Evolutionary conservation across 2,329 filamentous ascomycete species (phyloP), one percentile per base, ranked within the genome.

Genomic region (Cladosporium velox): DNA sequence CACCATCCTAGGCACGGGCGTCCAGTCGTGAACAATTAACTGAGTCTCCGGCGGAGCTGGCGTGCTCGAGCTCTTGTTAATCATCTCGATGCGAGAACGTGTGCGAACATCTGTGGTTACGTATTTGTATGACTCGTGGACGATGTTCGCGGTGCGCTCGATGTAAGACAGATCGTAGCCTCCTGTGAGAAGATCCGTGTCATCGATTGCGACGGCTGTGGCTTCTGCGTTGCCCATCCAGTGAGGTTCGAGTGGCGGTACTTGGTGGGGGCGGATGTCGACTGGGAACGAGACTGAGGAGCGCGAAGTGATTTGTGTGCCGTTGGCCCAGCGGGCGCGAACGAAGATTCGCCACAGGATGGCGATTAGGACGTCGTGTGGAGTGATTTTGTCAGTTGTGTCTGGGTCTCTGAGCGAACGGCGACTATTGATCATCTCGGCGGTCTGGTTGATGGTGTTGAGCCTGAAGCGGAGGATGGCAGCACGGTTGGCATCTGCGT

Each of bases 301-400:
- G 38, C 4, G 49, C 59, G 66, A 14, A 44, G 18, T 54, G 52
- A 30, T n/a, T 4, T 47, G 35, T 7, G 38, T 12, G 62, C 59
- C 21, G 47, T 55, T 24, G 15, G 64, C 64, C 54, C 63, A 65
- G 12, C 64, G 61, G 7, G 67, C 70, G 2, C 69, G 65, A 7
- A 61, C 59, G 51, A 69, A 66, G 28, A 65, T 67, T 32, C 68
- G 68, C 70, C 70, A 73, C 15, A 73, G 66, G 7, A 73, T 68
- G 21, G 67, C 60, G 34, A 66, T 57, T 35, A 73, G 65, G 34
- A 61, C 63, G 35, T 73, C 68, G 47, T 49, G 55, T 2, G 47
- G 35, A 2, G 64, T 60, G 47, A 65, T 11, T 8, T 15, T 44
- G 55, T 60, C 64, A 1, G 32, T n/a, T 4, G 15, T 14, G 14